A percentile compares a stretch with the other conserved stretches of the same genome.
phyloP scores from a whole-genome alignment of 768 basidiomycete genomes.

The Russula sp. region DNA sequence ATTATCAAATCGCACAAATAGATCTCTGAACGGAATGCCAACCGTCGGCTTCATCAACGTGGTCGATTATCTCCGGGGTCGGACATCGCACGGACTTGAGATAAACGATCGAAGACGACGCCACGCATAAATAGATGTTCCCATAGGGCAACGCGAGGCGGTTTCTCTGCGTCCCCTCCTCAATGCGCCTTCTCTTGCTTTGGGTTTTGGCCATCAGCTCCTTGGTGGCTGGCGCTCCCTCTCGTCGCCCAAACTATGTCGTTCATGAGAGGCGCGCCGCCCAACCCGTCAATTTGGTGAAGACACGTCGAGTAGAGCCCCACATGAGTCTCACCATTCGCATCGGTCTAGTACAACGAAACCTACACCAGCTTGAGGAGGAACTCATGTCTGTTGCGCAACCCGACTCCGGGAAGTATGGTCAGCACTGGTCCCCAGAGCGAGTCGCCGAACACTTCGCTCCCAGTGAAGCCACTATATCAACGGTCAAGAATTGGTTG shows the following conservation, averaged over 20 bases:
- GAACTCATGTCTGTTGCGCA: conserved; percentile 45
- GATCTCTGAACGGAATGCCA: too few species aligned
- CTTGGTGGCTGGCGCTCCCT: conserved; percentile 29
- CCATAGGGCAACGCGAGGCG: background rate
- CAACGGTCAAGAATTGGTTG: conserved; percentile 44
- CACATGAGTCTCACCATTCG: conserved; percentile 43
- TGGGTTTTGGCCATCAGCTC: conserved; percentile 27
- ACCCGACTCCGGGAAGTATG: conserved; percentile 45
- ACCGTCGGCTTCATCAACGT: too few species aligned
- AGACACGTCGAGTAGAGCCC: conserved; percentile 36
- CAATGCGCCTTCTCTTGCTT: conserved; percentile 20
- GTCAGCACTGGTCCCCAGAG: conserved; percentile 45
- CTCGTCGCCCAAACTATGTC: conserved; percentile 31
- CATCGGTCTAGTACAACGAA: conserved; percentile 45
- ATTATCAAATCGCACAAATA: too few species aligned
- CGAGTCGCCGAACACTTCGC: conserved; percentile 44
- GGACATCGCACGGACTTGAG: too few species aligned
- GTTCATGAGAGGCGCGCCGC: conserved; percentile 43
- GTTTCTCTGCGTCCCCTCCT: background rate
- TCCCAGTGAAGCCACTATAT: conserved; percentile 40
- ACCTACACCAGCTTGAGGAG: conserved; percentile 43
- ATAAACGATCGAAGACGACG: background rate
- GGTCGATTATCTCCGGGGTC: too few species aligned
- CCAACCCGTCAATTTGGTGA: conserved; percentile 38
- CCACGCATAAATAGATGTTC: background rate